phyloP scores from a whole-genome alignment of 345 rosid species.

The Punica granatum region DNA sequence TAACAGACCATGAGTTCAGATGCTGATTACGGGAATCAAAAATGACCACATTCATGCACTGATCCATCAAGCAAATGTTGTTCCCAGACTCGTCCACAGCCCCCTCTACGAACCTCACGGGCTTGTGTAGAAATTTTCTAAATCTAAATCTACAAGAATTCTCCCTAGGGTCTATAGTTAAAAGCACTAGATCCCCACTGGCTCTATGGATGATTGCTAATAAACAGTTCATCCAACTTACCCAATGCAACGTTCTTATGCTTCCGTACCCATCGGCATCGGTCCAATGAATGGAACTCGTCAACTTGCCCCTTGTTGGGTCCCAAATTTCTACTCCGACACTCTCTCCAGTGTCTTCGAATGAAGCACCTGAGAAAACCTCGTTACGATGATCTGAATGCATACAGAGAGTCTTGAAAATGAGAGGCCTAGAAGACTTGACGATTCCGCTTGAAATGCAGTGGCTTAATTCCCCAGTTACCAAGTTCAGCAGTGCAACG shows the following conservation, averaged over 20 bases:
- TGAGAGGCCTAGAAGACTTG: neutral
- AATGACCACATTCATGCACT: too few relatives aligned
- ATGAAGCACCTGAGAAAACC: neutral
- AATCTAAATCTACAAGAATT: neutral
- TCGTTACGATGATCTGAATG: neutral
- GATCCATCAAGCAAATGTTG: neutral
- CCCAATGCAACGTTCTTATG: neutral
- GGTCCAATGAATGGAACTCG: too few relatives aligned
- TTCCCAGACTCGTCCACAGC: neutral
- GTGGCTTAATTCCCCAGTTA: neutral
- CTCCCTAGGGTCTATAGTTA: neutral
- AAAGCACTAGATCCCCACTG: neutral
- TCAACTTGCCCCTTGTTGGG: neutral
- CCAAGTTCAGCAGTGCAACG: neutral
- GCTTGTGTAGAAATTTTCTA: too few relatives aligned
- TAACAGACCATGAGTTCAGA: too few relatives aligned
- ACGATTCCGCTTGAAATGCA: neutral
- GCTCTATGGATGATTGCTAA: neutral
- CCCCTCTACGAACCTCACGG: neutral
- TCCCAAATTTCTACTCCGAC: neutral
- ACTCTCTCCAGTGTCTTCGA: too few relatives aligned
- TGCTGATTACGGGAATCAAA: neutral
- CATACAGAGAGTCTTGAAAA: neutral
- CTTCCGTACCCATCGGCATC: neutral
- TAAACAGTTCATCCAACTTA: neutral